Evolutionary conservation across 2,329 filamentous ascomycete genomes (phyloP), one percentile per base, ranked within the genome.

Genomic region (Coccinonectria pachysandricola): DNA sequence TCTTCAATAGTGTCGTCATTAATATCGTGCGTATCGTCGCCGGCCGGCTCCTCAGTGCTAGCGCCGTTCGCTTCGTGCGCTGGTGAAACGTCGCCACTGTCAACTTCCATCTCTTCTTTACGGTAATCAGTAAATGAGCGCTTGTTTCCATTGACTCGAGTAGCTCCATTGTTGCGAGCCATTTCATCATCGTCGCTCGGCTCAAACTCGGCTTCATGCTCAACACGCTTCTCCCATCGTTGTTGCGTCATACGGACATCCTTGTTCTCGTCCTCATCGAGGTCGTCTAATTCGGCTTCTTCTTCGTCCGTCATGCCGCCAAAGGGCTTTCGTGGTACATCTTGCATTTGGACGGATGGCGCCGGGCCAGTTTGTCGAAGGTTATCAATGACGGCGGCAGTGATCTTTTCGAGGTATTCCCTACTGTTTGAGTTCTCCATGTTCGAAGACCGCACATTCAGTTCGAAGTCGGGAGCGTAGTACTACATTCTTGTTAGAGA

Each of bases 131-230:
- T 58, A 39, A 73, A 73, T 2, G 60, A 60, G 11, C 65, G 64
- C 39, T 63, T 62, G 29, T 56, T 60, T 15, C 59, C 64, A 15
- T 60, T 65, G 16, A 56, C 53, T 17, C 53, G 55, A 26, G 71
- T 76, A 20, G 86, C 68, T 10, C 86, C 88, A 40, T 91, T 84
- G 19, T 70, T 68, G 21, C 64, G 64, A 21, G 71, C 71, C 54
- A 85, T 73, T 8, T 93, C 85, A 43, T 96, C 88, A 33, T 94
- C 85, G 34, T 93, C 86, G 37, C 83, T 92, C 21, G 91, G 82
- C 32, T 86, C 82, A 21, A 87, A 73, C 49, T 95, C 88, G 42
- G 81, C 82, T 6, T 83, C 74, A 31, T 82, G 74, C 27, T 76
- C 71, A 14, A 85, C 69, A 24, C 71, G 76, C 53, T 86, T 77